Percentiles rank a stretch among this genome's conserved stretches.
These are phyloP conservation scores for Tulasnella sp. DNA, from an alignment of 768 basidiomycete genomes.

Conservation along the genomic window DNA sequence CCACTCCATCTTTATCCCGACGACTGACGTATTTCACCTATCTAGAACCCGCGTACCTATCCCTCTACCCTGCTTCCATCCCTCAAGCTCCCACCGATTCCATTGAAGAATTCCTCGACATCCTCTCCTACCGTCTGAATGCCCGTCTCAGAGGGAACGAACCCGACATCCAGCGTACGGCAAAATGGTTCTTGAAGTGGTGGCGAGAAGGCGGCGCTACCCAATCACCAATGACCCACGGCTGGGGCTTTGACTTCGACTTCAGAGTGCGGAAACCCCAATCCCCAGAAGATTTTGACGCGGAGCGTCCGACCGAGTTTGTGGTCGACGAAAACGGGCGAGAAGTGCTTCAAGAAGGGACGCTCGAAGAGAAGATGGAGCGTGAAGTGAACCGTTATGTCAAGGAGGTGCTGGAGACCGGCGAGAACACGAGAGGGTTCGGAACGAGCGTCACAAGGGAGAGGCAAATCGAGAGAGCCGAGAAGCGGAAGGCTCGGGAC, in stretches of 20 bases:
- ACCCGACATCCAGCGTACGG: constrained; percentile 70
- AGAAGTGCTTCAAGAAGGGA: constrained; percentile 2
- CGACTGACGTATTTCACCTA: constrained; percentile 38
- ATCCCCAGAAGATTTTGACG: background rate
- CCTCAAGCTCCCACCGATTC: constrained; percentile 57
- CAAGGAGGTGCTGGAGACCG: background rate
- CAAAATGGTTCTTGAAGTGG: constrained; percentile 80
- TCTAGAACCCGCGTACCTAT: constrained; percentile 54
- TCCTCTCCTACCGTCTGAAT: constrained; percentile 74
- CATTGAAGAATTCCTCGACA: constrained; percentile 65
- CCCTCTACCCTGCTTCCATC: constrained; percentile 58
- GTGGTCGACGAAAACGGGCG: background rate
- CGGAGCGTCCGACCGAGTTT: background rate
- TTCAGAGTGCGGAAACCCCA: background rate
- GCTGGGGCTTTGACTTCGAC: constrained; percentile 36
- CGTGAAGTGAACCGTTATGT: background rate
- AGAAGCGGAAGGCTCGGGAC: background rate
- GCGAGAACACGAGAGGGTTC: constrained; percentile 4
- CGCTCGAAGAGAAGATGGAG: constrained; percentile 11
- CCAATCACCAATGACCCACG: constrained; percentile 21
- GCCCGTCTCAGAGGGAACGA: constrained; percentile 80
- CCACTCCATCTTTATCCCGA: constrained; percentile 43
- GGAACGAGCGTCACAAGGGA: constrained; percentile 1
- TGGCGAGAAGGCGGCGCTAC: constrained; percentile 61
- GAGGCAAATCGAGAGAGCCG: background rate